Evolutionary conservation across 441 rosid species (phyloP), one percentile per base, ranked within the genome.

Genomic region (Biscutella laevigata): DNA sequence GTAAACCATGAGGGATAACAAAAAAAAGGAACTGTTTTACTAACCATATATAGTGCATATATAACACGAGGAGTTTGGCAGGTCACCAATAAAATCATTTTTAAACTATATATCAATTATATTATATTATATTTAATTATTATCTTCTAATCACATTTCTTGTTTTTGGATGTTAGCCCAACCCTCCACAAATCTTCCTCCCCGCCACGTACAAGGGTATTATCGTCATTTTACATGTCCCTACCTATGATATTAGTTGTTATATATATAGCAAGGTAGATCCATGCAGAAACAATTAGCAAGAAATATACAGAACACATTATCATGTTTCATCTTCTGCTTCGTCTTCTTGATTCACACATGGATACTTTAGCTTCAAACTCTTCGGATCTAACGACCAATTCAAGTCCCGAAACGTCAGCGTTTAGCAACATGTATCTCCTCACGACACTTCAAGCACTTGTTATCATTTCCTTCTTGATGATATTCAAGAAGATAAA

Each of bases 51-150:
- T 10, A 21, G n/a, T 56, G 53, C 59, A 57, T 50, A 41, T 42
- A 42, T 65, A 57, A 57, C 64, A 65, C 59, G 69, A 34, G 64
- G 64, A 51, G 2, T 57, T 65, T 58, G 64, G 60, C 55, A 65
- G 64, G 48, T 58, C 37, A 65, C 64, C 70, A 51, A 65, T 36
- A 65, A 65, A 65, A 43, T 25, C 7, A 42, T 27, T 36, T n/a
- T 25, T 7, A 33, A 37, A 21, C 2, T 27, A 21, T 29, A 0
- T 25, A 17, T 39, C 1, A 8, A 51, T 33, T n/a, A n/a, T 39
- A 40, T 17, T 15, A 7, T 33, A 5, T 47, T 25, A 0, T 44
- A n/a, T n/a, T n/a, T n/a, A n/a, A 35, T 2, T 52, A 2, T 35
- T 22, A 0, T 61, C 2, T 24, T 7, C 12, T 27, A 34, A 7